These are phyloP conservation scores for Polytolypa hystricis DNA, from an alignment of 2,329 filamentous ascomycete species.

Conservation along the genomic window DNA sequence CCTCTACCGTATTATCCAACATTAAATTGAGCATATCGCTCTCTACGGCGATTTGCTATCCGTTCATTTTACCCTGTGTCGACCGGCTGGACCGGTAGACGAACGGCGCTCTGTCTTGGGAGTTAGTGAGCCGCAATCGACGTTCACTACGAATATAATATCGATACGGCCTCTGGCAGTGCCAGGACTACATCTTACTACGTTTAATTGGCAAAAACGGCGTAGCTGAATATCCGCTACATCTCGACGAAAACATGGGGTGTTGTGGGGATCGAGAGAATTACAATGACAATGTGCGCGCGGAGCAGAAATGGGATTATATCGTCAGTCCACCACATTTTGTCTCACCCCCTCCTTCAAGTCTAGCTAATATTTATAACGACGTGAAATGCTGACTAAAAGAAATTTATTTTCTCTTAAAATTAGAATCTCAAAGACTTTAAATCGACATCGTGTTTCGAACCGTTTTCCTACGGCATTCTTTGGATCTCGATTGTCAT, in stretches of 20 bases:
- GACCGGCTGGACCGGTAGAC: conserved; percentile 4
- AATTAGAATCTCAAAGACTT: conserved; percentile 58
- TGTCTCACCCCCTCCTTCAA: too few species aligned
- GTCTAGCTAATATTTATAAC: background rate
- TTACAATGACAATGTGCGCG: conserved; percentile 54
- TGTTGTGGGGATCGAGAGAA: conserved; percentile 47
- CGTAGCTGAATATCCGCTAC: background rate
- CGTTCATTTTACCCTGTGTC: background rate
- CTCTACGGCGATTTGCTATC: too few species aligned
- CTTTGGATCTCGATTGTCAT: conserved; percentile 70
- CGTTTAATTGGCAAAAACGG: background rate
- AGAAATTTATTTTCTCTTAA: background rate
- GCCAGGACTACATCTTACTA: background rate
- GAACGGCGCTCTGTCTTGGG: too few species aligned
- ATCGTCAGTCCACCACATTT: conserved; percentile 49
- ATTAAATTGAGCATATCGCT: too few species aligned
- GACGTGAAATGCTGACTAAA: background rate
- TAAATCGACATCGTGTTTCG: conserved; percentile 66
- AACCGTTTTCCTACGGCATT: conserved; percentile 70
- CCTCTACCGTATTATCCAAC: too few species aligned
- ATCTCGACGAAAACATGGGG: conserved; percentile 45
- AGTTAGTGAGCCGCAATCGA: too few species aligned
- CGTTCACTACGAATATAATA: too few species aligned
- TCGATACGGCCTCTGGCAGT: background rate
- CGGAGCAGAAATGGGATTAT: conserved; percentile 91